Evolutionary conservation across 768 basidiomycete genomes (phyloP).

Genomic region (Pisolithus tinctorius): DNA sequence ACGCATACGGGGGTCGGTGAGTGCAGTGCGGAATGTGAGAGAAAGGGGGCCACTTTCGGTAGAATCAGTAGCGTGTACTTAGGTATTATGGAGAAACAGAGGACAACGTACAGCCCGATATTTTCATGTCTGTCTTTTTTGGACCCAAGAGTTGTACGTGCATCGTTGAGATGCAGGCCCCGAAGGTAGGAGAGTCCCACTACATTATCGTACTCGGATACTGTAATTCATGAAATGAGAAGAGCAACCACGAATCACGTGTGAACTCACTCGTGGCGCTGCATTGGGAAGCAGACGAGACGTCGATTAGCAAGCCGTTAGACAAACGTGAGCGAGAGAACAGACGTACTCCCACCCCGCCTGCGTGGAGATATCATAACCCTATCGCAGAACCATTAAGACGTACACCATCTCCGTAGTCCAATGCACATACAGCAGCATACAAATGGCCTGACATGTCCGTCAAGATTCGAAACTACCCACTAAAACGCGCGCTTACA

Average conservation of each 20-base stretch:
- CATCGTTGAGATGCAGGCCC: conserved; percentile 85
- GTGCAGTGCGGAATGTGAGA: conserved; percentile 59
- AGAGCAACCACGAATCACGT: too few species aligned
- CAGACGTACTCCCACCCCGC: conserved; percentile 63
- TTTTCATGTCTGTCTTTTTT: conserved; percentile 81
- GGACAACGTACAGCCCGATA: conserved; percentile 61
- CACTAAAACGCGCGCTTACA: conserved; percentile 37
- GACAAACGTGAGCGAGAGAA: not conserved
- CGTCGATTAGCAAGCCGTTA: not conserved
- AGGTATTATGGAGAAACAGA: not conserved
- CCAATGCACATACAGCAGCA: conserved; percentile 58
- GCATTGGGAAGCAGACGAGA: not conserved
- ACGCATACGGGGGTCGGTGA: conserved; percentile 61
- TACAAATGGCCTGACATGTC: conserved; percentile 60
- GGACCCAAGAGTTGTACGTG: conserved; percentile 55
- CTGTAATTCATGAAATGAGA: conserved; percentile 25
- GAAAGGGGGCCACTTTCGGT: conserved; percentile 57
- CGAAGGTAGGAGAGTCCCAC: conserved; percentile 69
- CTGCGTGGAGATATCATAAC: conserved; percentile 73
- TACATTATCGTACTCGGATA: conserved; percentile 57
- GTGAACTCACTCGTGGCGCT: conserved; percentile 23
- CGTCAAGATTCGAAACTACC: not conserved
- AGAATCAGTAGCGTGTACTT: not conserved
- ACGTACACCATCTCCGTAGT: not conserved
- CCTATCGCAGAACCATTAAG: conserved; percentile 31